Evolutionary conservation across 1,284 basidiomycete species (phyloP), one percentile per base, ranked within the genome.

Genomic region (Ceraceosorus bombacis): DNA sequence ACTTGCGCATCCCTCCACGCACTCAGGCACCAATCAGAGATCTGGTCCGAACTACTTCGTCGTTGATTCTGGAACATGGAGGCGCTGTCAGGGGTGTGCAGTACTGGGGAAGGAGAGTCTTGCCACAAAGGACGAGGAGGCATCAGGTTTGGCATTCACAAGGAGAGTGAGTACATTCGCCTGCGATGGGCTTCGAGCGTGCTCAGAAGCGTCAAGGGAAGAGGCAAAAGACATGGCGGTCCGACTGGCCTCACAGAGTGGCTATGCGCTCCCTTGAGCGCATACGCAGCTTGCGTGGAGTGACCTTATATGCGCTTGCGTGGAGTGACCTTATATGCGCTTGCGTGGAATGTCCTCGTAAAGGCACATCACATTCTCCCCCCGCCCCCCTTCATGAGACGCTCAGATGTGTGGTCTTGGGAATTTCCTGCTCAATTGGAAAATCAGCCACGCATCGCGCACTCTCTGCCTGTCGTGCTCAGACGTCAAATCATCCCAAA

Each of bases 61-160:
- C 80, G 59, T 86, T 88, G 73, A 81, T 92, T 58, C 83, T 92
- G 80, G 81, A 87, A 61, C 79, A 82, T 17, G 90, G 89, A 55
- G 89, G 89, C 37, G 86, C 88, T 51, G 89, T 92, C 36, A 84
- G 89, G 37, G 83, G 83, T 51, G 83, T 92, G 60, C 82, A 87
- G 54, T 89, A 84, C 57, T 85, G 83, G 84, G 90, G 90, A 4
- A 86, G 86, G 13, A 81, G 82, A 53, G 82, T 82, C 3, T 82
- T 92, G 5, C 88, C 89, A 1, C 87, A 90, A 71, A 81, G 84
- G 43, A 89, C 89, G 85, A 81, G 83, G 68, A 80, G 85, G 61
- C 85, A 88, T 61, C 84, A 85, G 63, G 81, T 82, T 49, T 82
- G 79, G 57, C 84, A 88, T 68, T 79, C 78, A 10, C 73, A 83